Percentiles rank a stretch among this genome's conserved stretches.
These are phyloP conservation scores for Eruca vesicaria DNA, from an alignment of 441 rosid genomes.

Conservation along the genomic window DNA sequence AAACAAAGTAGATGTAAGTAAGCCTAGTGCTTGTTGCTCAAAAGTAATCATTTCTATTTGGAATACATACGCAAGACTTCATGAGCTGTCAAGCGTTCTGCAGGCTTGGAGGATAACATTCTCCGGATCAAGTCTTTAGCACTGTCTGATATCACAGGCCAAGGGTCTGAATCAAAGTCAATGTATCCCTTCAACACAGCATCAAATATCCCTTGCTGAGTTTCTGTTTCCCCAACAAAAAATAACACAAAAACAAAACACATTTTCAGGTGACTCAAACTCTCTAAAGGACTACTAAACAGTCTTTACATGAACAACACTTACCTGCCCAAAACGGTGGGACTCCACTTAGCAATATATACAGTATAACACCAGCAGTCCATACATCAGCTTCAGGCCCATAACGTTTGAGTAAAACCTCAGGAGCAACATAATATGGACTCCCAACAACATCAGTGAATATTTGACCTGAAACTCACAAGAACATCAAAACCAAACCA, in stretches of 20 bases:
- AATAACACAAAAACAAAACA: constrained; percentile 16
- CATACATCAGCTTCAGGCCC: constrained; percentile 98
- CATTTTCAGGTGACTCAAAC: constrained; percentile 1
- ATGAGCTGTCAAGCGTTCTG: constrained; percentile 85
- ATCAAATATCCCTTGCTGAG: constrained; percentile 96
- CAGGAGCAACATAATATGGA: constrained; percentile 97
- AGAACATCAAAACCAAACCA: background rate
- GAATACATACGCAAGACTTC: constrained; percentile 80
- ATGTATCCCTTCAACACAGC: constrained; percentile 90
- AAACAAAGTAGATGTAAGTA: background rate
- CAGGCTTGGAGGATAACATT: constrained; percentile 77
- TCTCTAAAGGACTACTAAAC: background rate
- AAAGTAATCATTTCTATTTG: background rate
- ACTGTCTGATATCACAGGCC: constrained; percentile 92
- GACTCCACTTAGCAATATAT: constrained; percentile 91
- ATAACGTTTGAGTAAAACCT: constrained; percentile 82
- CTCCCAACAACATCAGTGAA: constrained; percentile 96
- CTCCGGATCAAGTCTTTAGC: constrained; percentile 83
- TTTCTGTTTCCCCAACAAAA: constrained; percentile 47
- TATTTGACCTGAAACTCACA: constrained; percentile 54
- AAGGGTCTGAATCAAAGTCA: constrained; percentile 92
- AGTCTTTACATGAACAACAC: background rate
- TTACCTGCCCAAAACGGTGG: constrained; percentile 99
- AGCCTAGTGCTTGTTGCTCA: background rate
- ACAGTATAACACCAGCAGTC: constrained; percentile 96